These are phyloP conservation scores for Naganishia vishniacii DNA, from an alignment of 768 basidiomycete genomes.

Conservation along the genomic window DNA sequence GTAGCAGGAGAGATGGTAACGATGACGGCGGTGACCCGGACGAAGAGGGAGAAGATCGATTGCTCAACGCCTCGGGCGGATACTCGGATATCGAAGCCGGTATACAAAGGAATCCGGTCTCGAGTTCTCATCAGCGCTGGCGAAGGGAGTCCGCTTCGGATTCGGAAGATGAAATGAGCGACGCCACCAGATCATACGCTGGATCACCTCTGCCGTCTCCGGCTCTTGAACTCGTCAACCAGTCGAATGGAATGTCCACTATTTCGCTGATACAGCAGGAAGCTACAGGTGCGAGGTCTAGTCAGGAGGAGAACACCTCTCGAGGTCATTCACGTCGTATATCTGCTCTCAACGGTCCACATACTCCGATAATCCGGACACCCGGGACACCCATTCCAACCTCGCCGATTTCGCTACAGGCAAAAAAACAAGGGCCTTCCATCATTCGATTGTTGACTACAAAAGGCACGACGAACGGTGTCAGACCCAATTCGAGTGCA, in stretches of 20 bases:
- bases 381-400: not conserved
- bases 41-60: conserved; percentile 16
- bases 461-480: not conserved
- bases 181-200: not conserved
- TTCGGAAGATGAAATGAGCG: conserved; percentile 7
- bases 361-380: conserved; percentile 11
- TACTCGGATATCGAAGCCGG: conserved; percentile 19
- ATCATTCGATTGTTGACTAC: conserved; percentile 11
- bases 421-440: not conserved
- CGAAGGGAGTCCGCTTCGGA: not conserved
- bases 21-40: not conserved
- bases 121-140: not conserved
- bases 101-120: not conserved
- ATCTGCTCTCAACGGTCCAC: not conserved
- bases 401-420: not conserved
- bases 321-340: conserved; percentile 2
- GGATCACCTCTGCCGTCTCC: conserved; percentile 3
- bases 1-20: not conserved
- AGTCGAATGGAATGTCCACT: not conserved
- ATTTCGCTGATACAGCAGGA: conserved; percentile 5
- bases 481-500: not conserved
- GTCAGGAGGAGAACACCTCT: not conserved
- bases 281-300: not conserved
- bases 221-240: not conserved
- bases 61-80: conserved; percentile 24